These are phyloP conservation scores for Wickerhamomyces queroliae DNA, from an alignment of 805 yeast genomes.

Conservation along the genomic window DNA sequence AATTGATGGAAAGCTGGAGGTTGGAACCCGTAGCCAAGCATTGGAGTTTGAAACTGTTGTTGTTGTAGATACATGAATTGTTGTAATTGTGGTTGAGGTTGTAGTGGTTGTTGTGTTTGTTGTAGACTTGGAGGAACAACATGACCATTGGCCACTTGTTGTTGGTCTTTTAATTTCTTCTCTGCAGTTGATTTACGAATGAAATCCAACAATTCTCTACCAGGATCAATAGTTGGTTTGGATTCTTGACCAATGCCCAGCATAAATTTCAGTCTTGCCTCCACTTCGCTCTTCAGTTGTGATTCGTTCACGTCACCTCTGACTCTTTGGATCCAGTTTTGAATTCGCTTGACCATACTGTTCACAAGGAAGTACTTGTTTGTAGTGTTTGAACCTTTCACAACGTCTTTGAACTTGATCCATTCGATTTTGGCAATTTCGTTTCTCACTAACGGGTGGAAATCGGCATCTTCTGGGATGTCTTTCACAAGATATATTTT, in stretches of 20 bases:
- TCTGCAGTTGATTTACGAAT: conserved; percentile 41
- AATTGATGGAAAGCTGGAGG: conserved; percentile 15
- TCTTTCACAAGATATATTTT: conserved; percentile 73
- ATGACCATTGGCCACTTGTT: not conserved
- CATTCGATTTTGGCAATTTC: conserved; percentile 85
- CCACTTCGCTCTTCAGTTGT: conserved; percentile 58
- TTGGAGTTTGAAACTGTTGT: conserved; percentile 6
- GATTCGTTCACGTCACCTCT: conserved; percentile 46
- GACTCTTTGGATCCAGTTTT: conserved; percentile 49
- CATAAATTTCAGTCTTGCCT: conserved; percentile 54
- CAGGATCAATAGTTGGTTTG: conserved; percentile 49
- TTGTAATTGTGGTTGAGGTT: conserved; percentile 2
- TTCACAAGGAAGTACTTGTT: conserved; percentile 31
- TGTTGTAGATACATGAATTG: conserved; percentile 6
- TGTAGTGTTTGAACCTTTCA: conserved; percentile 23
- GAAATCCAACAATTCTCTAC: conserved; percentile 67
- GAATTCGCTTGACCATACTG: conserved; percentile 35
- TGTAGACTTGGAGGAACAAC: conserved; percentile 1
- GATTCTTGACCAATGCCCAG: conserved; percentile 47
- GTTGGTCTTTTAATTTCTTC: conserved; percentile 13
- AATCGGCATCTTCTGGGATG: conserved; percentile 71
- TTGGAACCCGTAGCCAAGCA: conserved; percentile 10
- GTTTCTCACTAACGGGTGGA: conserved; percentile 77
- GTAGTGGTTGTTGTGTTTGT: conserved; percentile 4
- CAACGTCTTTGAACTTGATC: conserved; percentile 49